Evolutionary conservation across 495 filamentous ascomycete genomes (phyloP).

Genomic region (Cercophora newfieldiana): DNA sequence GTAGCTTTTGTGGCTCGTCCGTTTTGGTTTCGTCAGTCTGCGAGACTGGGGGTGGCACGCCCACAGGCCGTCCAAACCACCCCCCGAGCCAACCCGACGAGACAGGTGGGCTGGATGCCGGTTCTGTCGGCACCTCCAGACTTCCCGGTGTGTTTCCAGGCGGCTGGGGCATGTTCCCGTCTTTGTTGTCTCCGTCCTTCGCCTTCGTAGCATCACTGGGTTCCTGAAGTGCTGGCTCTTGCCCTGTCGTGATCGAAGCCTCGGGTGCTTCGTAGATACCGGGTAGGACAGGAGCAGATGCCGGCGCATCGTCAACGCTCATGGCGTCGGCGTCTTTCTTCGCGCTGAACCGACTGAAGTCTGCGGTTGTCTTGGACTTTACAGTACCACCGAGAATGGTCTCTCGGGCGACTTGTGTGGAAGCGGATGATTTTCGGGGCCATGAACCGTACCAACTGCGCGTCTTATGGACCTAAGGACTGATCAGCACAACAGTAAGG

Average conservation of each 20-base stretch:
- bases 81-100: constrained; percentile 56
- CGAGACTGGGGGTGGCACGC: constrained; percentile 20
- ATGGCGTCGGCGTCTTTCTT: constrained; percentile 36
- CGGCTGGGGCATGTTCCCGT: constrained; percentile 1
- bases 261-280: constrained; percentile 18
- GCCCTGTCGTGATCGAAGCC: not conserved
- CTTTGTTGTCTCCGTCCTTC: not conserved
- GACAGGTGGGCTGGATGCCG: constrained; percentile 36
- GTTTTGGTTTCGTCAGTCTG: constrained; percentile 15
- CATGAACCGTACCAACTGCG: constrained; percentile 67
- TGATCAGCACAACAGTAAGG: constrained; percentile 20
- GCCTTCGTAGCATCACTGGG: not conserved
- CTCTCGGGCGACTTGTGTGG: constrained; percentile 75
- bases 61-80: constrained; percentile 50
- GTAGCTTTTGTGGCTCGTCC: constrained; percentile 12
- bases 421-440: constrained; percentile 70
- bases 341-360: constrained; percentile 49
- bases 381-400: constrained; percentile 63
- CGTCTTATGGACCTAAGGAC: constrained; percentile 53
- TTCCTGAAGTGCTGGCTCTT: not conserved
- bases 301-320: constrained; percentile 28
- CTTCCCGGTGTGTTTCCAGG: constrained; percentile 12
- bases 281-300: constrained; percentile 30
- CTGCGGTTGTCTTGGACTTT: constrained; percentile 38
- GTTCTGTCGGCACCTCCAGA: constrained; percentile 5